phyloP scores from a whole-genome alignment of 2,329 filamentous ascomycete species.

The Penicillium glabrum region DNA sequence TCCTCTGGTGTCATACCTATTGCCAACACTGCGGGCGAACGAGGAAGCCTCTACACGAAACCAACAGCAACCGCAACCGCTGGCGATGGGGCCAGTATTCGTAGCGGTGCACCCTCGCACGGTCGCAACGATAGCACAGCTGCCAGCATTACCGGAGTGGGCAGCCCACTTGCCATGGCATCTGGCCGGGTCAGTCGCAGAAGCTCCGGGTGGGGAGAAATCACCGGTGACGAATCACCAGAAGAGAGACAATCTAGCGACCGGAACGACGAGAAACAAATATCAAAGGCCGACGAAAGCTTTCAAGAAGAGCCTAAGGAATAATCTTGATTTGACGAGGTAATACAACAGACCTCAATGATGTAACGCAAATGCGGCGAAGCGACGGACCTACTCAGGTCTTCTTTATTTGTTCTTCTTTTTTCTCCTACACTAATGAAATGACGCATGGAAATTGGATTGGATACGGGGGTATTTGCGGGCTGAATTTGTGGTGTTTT shows the following conservation, averaged over 20 bases:
- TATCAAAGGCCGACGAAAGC: conserved; percentile 16
- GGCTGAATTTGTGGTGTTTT: conserved; percentile 13
- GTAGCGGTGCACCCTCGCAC: conserved; percentile 76
- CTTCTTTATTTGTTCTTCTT: not conserved
- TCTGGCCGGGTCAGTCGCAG: conserved; percentile 42
- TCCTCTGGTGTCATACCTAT: conserved; percentile 64
- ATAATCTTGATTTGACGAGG: conserved; percentile 5
- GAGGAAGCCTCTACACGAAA: conserved; percentile 76
- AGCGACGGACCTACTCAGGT: not conserved
- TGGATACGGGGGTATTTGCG: conserved; percentile 9
- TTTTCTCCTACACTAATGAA: conserved; percentile 19
- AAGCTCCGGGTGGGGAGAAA: conserved; percentile 47
- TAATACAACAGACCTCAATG: conserved; percentile 12
- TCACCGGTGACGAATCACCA: conserved; percentile 36
- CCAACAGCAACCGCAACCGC: conserved; percentile 35
- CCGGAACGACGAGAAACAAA: conserved; percentile 36
- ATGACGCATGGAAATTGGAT: conserved; percentile 17
- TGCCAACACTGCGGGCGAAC: conserved; percentile 62
- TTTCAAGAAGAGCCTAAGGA: conserved; percentile 12
- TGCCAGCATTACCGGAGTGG: conserved; percentile 65
- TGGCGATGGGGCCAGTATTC: conserved; percentile 72
- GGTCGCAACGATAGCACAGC: conserved; percentile 77
- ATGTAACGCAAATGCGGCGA: conserved; percentile 14
- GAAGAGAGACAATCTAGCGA: conserved; percentile 30
- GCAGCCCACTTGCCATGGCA: conserved; percentile 58